Evolutionary conservation across 1,139 yeast genomes (phyloP), one percentile per base, ranked within the genome.

Genomic region (Pneumocystis murina): DNA sequence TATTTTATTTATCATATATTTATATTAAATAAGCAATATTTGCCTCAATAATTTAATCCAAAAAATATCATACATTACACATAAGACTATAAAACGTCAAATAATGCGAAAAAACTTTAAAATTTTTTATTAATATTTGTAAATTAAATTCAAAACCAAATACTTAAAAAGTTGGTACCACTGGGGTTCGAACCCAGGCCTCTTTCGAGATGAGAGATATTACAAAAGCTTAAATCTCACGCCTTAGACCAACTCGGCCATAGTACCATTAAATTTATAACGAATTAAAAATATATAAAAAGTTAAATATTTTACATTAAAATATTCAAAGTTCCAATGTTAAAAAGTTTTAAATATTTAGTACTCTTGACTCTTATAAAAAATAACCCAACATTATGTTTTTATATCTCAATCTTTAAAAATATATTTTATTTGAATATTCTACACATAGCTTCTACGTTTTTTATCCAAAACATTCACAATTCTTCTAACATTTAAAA

Each of bases 111-210:
- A 38, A 6, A 33, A 38, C 16, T 38, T 38, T 38, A 3, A 38
- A 38, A 16, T 1, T 38, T 14, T 5, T 38, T 38, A 14, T 33
- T 7, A 33, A 12, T 12, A 14, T 12, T 14, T 38, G 2, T 38
- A 14, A 38, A 38, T 38, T 38, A 14, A 38, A 3, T 10, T 36
- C 1, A 38, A 38, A 38, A 38, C n/a, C n/a, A 38, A 14, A 38
- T 16, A 14, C 40, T 43, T 7, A 24, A 48, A 24, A 24, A 41
- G 2, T 6, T 48, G 55, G 55, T 48, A 48, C 55, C 55, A 48
- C 55, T 48, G 55, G 55, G 55, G 55, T 48, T 48, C 55, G 55
- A 48, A 48, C 55, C 55, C 55, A 48, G 55, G 55, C 55, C 55
- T 48, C 55, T 48, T 48, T 48, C 55, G 55, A 48, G 55, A 48